These are phyloP conservation scores for Massariosphaeria phaeospora DNA, from an alignment of 495 filamentous ascomycete species.

Conservation along the genomic window DNA sequence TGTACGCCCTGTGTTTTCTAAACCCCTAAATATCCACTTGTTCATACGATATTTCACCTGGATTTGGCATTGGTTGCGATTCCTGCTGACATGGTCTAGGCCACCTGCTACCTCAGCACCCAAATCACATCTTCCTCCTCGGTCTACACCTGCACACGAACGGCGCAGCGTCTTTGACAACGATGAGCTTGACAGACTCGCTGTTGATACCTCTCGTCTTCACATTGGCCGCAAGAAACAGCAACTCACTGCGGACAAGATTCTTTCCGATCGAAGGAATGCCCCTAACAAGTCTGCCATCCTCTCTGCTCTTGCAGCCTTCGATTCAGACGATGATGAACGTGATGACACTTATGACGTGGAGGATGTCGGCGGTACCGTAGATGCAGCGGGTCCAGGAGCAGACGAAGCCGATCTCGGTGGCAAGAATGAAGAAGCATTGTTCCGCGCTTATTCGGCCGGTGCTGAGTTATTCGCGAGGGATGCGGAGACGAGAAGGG, in stretches of 20 bases:
- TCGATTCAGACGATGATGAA: slow-evolving; percentile 94
- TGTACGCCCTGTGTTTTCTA: slow-evolving; percentile 41
- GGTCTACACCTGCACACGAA: slow-evolving; percentile 42
- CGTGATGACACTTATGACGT: slow-evolving; percentile 95
- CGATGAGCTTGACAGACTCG: slow-evolving; percentile 74
- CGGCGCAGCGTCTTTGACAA: slow-evolving; percentile 71
- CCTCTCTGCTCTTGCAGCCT: slow-evolving; percentile 80
- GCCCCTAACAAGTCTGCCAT: slow-evolving; percentile 78
- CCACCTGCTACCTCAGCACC: slow-evolving; percentile 30
- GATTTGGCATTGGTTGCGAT: not conserved
- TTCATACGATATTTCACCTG: not conserved
- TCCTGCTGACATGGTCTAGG: slow-evolving; percentile 32
- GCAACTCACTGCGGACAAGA: slow-evolving; percentile 57
- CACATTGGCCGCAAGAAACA: slow-evolving; percentile 70
- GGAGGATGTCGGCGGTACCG: slow-evolving; percentile 81
- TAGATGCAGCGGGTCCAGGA: slow-evolving; percentile 54
- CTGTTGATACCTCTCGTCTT: slow-evolving; percentile 55
- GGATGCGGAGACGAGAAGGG: slow-evolving; percentile 61
- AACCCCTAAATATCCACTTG: not conserved
- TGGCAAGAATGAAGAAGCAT: slow-evolving; percentile 40
- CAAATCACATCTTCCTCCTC: slow-evolving; percentile 38
- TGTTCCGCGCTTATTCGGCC: slow-evolving; percentile 65
- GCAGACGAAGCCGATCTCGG: slow-evolving; percentile 31
- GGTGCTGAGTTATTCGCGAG: slow-evolving; percentile 62
- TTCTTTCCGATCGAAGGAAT: slow-evolving; percentile 51